Base-by-base conservation (phyloP, 352 stramenopile species). In the Achlya hypogyna region DNA sequence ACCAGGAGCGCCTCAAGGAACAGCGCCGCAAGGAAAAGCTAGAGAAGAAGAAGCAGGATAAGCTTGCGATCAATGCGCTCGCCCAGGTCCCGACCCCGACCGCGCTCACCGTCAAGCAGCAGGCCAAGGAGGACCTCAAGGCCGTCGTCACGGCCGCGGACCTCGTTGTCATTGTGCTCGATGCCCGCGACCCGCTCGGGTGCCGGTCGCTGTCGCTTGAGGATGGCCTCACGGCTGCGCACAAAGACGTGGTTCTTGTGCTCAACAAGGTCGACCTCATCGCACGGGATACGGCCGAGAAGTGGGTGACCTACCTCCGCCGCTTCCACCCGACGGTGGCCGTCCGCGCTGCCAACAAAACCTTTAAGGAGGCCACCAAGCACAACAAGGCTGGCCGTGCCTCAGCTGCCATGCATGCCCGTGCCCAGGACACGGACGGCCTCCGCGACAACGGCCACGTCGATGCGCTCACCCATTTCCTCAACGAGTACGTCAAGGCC, bases 241-340 rank as follows among this genome's bases (percentile, higher is more conserved):
- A 93, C 71, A 99, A 99, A 81, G 88, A 96, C 45, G 84, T 99
- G 68, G 86, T 99, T 58, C 82, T 99, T 4, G 96, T 99, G 45
- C 74, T 99, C 63, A 99, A 99, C 84, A 99, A 99, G 80, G 91
- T 98, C 69, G 97, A 99, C 76, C 82, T 99, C n/a, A 85, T 99
- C 45, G 69, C 82, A 10, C 59, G 72, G 31, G 81, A 93, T 45
- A 81, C 74, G 29, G 96, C 97, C 0, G 96, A 97, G 70, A 95
- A 79, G 73, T 99, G 95, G 97, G 78, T 98, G 6, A 92, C 74
- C 27, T 95, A 97, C 64, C 76, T 99, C 38, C 81, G 97, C 29
- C 81, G 89, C 38, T 96, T 95, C 72, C 93, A 98, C 73, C 95
- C 96, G 5, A 97, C 97, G 8, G 92, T 98, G 59, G 80, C 96